phyloP scores from a whole-genome alignment of 345 rosid genomes.

The Lepidium africanum region DNA sequence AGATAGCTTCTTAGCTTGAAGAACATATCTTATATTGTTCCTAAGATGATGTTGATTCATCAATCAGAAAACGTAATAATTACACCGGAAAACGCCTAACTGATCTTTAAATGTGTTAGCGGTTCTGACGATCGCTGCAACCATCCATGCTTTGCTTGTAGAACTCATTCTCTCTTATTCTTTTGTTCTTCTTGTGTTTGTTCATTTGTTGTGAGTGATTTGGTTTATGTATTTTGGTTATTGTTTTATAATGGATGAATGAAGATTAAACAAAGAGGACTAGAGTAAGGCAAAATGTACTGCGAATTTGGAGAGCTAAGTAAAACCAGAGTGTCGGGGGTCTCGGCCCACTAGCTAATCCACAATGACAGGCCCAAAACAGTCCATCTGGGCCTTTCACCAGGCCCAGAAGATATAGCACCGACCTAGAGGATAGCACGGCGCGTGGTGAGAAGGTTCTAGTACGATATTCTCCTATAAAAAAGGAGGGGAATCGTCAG shows the following conservation, averaged over 20 bases:
- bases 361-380: no score
- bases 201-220: not conserved
- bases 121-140: not conserved
- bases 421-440: no score
- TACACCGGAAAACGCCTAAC: constrained; percentile 37
- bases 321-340: not conserved
- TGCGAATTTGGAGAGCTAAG: not conserved
- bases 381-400: no score
- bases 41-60: constrained; percentile 29
- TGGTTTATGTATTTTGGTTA: not conserved
- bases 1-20: constrained; percentile 28
- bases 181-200: not conserved
- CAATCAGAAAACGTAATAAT: constrained; percentile 31
- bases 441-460: no score
- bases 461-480: no score
- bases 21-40: constrained; percentile 14
- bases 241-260: not conserved
- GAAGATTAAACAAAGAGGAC: not conserved
- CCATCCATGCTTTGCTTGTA: constrained; percentile 3
- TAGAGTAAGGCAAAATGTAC: not conserved
- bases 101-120: not conserved
- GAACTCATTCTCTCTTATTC: not conserved
- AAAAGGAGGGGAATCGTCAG: no score
- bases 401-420: no score
- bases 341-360: no score